Conservation (phyloP, 106 monocot species). For the Ottelia alismoides region DNA sequence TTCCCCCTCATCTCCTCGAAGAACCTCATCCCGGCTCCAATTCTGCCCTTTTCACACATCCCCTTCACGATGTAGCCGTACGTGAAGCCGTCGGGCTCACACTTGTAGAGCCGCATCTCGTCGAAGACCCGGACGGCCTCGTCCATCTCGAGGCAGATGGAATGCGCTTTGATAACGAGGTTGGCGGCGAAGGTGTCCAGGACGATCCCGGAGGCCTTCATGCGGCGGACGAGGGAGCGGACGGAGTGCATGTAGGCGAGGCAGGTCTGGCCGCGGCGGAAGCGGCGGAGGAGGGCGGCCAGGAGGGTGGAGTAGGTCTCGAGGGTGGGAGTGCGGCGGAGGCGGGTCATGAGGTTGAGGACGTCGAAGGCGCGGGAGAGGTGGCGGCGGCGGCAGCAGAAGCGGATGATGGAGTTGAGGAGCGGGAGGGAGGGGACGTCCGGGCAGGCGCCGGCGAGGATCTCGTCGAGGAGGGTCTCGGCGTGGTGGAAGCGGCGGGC, state of each 20-base stretch:
- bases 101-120: slow-evolving; percentile 74
- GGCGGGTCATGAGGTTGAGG: slow-evolving; percentile 49
- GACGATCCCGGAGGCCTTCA: slow-evolving; percentile 70
- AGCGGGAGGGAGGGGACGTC: slow-evolving; percentile 37
- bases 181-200: slow-evolving; percentile 56
- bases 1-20: slow-evolving; percentile 72
- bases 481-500: slow-evolving; percentile 50
- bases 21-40: slow-evolving; percentile 35
- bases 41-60: slow-evolving; percentile 67
- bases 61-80: slow-evolving; percentile 77
- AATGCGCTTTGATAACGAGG: slow-evolving; percentile 74
- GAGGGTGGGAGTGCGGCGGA: slow-evolving; percentile 25
- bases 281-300: slow-evolving; percentile 41
- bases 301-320: slow-evolving; percentile 78
- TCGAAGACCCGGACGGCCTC: slow-evolving; percentile 62
- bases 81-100: slow-evolving; percentile 69
- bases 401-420: slow-evolving; percentile 52
- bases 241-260: slow-evolving; percentile 74
- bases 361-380: slow-evolving; percentile 78
- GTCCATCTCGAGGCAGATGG: slow-evolving; percentile 68
- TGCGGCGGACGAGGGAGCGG: slow-evolving; percentile 55
- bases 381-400: slow-evolving; percentile 72
- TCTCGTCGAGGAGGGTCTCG: slow-evolving; percentile 55
- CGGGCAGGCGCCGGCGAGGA: slow-evolving; percentile 68
- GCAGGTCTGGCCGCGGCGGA: slow-evolving; percentile 44